phyloP scores from a whole-genome alignment of 352 stramenopile genomes.

The Globisporangium alternatum region DNA sequence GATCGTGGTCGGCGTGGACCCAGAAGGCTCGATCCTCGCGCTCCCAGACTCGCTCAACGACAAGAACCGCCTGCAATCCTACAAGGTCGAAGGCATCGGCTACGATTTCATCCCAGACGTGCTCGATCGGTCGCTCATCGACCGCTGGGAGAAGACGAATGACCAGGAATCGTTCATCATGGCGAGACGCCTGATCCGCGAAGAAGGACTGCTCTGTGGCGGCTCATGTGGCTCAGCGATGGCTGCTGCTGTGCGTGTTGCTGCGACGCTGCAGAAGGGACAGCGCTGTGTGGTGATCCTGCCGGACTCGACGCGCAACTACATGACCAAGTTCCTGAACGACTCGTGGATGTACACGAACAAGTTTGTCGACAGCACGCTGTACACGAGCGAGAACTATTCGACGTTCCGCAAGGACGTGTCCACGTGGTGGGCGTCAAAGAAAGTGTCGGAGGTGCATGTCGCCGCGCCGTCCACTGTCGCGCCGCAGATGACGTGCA shows the following conservation, averaged over 20 bases:
- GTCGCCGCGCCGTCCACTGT: conserved; percentile 91
- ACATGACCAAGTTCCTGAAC: conserved; percentile 98
- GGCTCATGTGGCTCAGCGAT: conserved; percentile 93
- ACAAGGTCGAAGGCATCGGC: conserved; percentile 96
- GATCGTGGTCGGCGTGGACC: conserved; percentile 89
- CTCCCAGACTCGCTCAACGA: conserved; percentile 93
- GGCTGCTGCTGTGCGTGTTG: conserved; percentile 77
- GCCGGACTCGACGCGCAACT: conserved; percentile 95
- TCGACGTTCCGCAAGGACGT: conserved; percentile 15
- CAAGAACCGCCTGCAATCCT: conserved; percentile 85
- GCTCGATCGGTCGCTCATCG: conserved; percentile 91
- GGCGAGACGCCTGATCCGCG: conserved; percentile 91
- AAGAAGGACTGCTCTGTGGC: conserved; percentile 95
- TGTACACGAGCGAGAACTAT: conserved; percentile 37
- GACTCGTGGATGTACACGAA: conserved; percentile 95
- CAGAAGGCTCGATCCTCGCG: conserved; percentile 92
- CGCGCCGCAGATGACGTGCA: conserved; percentile 86
- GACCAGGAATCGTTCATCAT: conserved; percentile 94
- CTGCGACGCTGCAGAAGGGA: conserved; percentile 81
- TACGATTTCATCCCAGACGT: conserved; percentile 98
- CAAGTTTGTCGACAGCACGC: conserved; percentile 72
- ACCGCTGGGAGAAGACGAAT: conserved; percentile 94
- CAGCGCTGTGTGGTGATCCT: conserved; percentile 95
- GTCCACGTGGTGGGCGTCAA: conserved; percentile 94
- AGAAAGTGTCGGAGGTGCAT: conserved; percentile 88